A percentile compares a stretch with the other conserved stretches of the same genome.
Conservation (phyloP, 2,329 filamentous ascomycete genomes). For the Fusarium continuum region DNA sequence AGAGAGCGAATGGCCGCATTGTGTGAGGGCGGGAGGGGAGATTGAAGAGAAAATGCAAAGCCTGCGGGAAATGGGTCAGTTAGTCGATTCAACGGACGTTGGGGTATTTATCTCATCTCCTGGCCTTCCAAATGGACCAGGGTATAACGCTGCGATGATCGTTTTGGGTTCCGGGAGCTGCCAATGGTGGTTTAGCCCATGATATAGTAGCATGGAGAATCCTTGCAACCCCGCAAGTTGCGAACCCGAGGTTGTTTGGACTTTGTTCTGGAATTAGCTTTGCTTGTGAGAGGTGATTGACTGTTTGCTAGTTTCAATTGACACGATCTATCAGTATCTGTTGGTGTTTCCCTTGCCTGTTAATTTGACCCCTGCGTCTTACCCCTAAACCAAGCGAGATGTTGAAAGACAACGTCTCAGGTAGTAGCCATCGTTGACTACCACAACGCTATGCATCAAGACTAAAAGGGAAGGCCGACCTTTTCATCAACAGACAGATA, state of each 20-base stretch:
- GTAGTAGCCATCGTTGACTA: too few species aligned
- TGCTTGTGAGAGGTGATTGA: conserved; percentile 13
- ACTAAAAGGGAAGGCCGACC: too few species aligned
- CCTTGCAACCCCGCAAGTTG: conserved; percentile 30
- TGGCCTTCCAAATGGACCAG: conserved; percentile 13
- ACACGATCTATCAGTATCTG: neutral
- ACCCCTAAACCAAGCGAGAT: neutral
- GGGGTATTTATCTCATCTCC: conserved; percentile 21
- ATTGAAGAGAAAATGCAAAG: neutral
- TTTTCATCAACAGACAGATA: too few species aligned
- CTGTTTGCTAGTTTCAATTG: neutral
- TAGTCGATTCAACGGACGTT: neutral
- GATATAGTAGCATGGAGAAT: conserved; percentile 3
- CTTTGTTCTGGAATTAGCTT: neutral
- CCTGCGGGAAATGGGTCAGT: neutral
- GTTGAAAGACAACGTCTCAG: too few species aligned
- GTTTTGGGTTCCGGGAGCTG: conserved; percentile 12
- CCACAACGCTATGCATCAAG: too few species aligned
- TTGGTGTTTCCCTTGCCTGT: neutral
- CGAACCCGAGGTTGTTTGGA: conserved; percentile 27
- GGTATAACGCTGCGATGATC: neutral
- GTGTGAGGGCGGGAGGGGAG: neutral
- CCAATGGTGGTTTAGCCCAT: conserved; percentile 30
- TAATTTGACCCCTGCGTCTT: neutral
- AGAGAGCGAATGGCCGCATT: conserved; percentile 33